phyloP scores from a whole-genome alignment of 108 stramenopile genomes.

The Mayamaea pseudoterrestris region DNA sequence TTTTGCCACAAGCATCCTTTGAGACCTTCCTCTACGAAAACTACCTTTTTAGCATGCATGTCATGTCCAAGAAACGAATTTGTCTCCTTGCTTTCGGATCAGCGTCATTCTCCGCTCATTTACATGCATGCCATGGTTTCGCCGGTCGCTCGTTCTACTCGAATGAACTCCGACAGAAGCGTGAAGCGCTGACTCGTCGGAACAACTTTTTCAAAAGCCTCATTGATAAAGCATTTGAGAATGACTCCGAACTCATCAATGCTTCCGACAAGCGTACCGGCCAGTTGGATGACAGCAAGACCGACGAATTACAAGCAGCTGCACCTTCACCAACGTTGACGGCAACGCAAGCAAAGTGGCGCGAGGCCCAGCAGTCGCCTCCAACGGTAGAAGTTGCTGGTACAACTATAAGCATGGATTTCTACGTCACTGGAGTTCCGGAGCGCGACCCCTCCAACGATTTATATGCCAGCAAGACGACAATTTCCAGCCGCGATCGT shows the following conservation, averaged over 20 bases:
- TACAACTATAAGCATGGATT: conserved; percentile 12
- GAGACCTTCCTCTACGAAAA: too few species aligned
- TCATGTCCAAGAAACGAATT: too few species aligned
- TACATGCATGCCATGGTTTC: too few species aligned
- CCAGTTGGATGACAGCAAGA: conserved; percentile 31
- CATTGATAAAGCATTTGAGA: conserved; percentile 55
- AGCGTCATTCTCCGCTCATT: too few species aligned
- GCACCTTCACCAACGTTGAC: conserved; percentile 23
- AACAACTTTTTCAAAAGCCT: conserved; percentile 56
- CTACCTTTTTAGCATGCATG: too few species aligned
- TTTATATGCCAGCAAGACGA: conserved; percentile 53
- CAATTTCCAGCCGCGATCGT: conserved; percentile 51
- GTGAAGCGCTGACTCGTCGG: too few species aligned
- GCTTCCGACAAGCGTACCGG: conserved; percentile 25
- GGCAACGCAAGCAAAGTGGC: conserved; percentile 54
- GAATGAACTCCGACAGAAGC: too few species aligned
- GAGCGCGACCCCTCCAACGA: conserved; percentile 61
- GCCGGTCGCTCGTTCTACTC: too few species aligned
- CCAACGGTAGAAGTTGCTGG: too few species aligned
- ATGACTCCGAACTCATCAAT: conserved; percentile 36
- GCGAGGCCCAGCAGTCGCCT: conserved; percentile 16
- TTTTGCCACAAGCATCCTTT: too few species aligned
- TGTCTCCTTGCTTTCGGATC: too few species aligned
- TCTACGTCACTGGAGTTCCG: conserved; percentile 63
- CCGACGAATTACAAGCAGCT: conserved; percentile 15